Base-by-base conservation (phyloP, 2,329 filamentous ascomycete genomes). In the Chalaropsis ovoidea region DNA sequence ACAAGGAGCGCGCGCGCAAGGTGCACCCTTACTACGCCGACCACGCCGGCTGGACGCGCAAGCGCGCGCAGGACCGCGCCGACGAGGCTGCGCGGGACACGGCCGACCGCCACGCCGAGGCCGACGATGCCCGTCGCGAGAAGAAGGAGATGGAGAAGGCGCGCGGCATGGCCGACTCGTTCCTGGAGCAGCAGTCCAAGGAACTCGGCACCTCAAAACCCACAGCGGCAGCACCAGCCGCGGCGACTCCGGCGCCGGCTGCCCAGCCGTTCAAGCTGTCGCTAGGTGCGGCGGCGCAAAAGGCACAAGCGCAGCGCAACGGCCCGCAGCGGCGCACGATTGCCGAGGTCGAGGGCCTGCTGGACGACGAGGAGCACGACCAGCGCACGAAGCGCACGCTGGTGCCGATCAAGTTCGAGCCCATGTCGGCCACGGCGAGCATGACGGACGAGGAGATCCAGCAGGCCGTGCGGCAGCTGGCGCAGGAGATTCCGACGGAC, bases 351-450 rank as follows among this genome's bases (percentile, higher is more conserved):
- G 94, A 97, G 78, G 90, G 90, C 41, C 80, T 99, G 0, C 80
- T 99, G 69, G 94, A 97, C 76, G 92, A 97, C 75, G 94, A 97
- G 75, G 94, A 97, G 72, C 89, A 94, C 69, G 83, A 88, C 62
- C 78, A 81, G 62, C 81, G 82, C 24, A 83, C 83, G 4, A 89
- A 87, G 75, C 84, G 90, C 7, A 87, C 86, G 67, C 85, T 95
- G 63, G 81, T 94, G 43, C 89, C 90, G 2, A 92, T 94, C 74
- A 87, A 90, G 72, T 90, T 90, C 74, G 89, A 92, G 73, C 84
- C 85, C 4, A 80, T 83, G 11, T 80, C 83, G 11, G 83, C 86
- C 49, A 69, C 74, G 0, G 81, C 83, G 13, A 80, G 81, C 68
- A 88, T 94, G 77, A 86, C 88, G 1, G 90, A 95, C 65, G 92